A percentile compares a stretch with the other conserved stretches of the same genome.
These are phyloP conservation scores for Alternaria panax DNA, from an alignment of 2,329 filamentous ascomycete genomes.

Conservation along the genomic window DNA sequence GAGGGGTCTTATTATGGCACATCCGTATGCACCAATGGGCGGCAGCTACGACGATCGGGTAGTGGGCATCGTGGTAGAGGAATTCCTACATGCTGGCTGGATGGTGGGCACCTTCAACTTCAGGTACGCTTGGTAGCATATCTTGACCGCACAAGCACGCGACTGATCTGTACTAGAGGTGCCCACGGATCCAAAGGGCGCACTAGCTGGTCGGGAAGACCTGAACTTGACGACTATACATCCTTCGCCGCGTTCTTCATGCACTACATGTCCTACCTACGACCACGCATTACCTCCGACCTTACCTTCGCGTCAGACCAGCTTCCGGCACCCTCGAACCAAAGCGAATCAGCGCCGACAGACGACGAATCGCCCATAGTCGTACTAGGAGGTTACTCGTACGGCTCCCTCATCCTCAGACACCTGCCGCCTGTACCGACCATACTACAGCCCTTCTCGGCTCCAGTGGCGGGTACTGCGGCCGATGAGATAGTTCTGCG, in stretches of 20 bases:
- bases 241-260: constrained; percentile 82
- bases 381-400: constrained; percentile 84
- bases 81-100: constrained; percentile 74
- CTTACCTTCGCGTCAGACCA: constrained; percentile 26
- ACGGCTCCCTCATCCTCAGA: constrained; percentile 82
- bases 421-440: constrained; percentile 67
- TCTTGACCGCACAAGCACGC: background rate
- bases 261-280: constrained; percentile 71
- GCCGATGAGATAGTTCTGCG: constrained; percentile 74
- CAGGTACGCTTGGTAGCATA: constrained; percentile 60
- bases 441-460: constrained; percentile 67
- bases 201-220: constrained; percentile 86
- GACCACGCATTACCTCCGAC: constrained; percentile 27
- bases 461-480: constrained; percentile 62
- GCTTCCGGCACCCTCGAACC: constrained; percentile 3
- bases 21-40: constrained; percentile 89
- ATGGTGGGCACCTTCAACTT: constrained; percentile 93
- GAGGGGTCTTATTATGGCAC: constrained; percentile 74
- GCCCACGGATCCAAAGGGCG: constrained; percentile 75
- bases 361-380: constrained; percentile 41
- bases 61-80: constrained; percentile 69
- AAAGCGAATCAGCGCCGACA: background rate
- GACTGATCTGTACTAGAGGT: constrained; percentile 64
- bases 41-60: constrained; percentile 85
- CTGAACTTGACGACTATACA: constrained; percentile 82